phyloP scores from a whole-genome alignment of 495 filamentous ascomycete genomes.

The Daldinia concentrica region DNA sequence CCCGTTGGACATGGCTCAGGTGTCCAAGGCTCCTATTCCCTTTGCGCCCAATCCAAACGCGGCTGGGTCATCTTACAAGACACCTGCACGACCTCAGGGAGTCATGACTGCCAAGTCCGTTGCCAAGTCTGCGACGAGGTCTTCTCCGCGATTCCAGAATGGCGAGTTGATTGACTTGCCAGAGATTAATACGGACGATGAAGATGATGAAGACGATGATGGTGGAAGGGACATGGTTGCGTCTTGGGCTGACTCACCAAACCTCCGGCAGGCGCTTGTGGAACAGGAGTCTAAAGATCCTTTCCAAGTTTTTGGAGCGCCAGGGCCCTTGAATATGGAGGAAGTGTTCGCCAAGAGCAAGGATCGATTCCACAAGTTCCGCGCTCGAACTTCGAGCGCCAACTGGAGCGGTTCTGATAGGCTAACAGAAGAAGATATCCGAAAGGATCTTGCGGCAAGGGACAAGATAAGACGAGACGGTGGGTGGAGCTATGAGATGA shows the following conservation, averaged over 20 bases:
- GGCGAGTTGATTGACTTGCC: constrained; percentile 86
- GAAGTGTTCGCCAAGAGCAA: constrained; percentile 90
- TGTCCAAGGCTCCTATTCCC: constrained; percentile 86
- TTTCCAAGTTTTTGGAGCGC: constrained; percentile 87
- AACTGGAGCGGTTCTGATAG: constrained; percentile 91
- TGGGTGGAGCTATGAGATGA: constrained; percentile 78
- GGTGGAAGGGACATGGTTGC: constrained; percentile 67
- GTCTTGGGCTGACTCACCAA: constrained; percentile 85
- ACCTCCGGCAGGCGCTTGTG: constrained; percentile 72
- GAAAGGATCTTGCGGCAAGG: constrained; percentile 79
- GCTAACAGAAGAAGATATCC: constrained; percentile 88
- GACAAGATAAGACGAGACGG: constrained; percentile 84
- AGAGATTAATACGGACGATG: constrained; percentile 87
- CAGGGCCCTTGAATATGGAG: constrained; percentile 87
- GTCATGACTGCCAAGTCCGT: constrained; percentile 54
- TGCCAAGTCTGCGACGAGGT: constrained; percentile 66
- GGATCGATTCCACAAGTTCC: constrained; percentile 82
- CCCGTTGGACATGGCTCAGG: constrained; percentile 80
- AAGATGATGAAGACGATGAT: constrained; percentile 78
- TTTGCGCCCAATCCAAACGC: constrained; percentile 77
- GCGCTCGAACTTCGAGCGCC: constrained; percentile 87
- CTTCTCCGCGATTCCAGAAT: constrained; percentile 80
- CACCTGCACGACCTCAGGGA: constrained; percentile 61
- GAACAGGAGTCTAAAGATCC: constrained; percentile 85
- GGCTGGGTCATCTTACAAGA: constrained; percentile 66